phyloP scores from a whole-genome alignment of 2,329 filamentous ascomycete genomes.

The Botrytis paeoniae region DNA sequence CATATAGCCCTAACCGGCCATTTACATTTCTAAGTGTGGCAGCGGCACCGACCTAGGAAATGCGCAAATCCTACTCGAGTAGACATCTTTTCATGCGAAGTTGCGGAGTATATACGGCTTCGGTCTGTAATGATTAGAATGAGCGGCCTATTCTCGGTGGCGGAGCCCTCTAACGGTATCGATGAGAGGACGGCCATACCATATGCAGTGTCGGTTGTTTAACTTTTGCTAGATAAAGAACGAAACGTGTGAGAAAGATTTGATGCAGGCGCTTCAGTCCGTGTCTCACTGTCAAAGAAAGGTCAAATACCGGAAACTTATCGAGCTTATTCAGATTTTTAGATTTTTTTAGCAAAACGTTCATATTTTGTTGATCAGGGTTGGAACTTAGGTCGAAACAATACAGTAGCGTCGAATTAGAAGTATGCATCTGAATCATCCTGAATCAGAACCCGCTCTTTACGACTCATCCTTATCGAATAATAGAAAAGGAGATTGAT shows the following conservation, averaged over 20 bases:
- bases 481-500: background rate
- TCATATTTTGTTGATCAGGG: background rate
- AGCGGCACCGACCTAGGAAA: background rate
- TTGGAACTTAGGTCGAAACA: background rate
- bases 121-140: background rate
- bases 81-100: background rate
- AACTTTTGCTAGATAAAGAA: too few relatives aligned
- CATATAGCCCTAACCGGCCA: background rate
- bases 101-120: background rate
- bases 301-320: background rate
- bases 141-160: slow-evolving; percentile 12
- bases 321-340: background rate
- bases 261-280: background rate
- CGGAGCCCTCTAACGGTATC: background rate
- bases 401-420: background rate
- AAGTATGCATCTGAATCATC: background rate
- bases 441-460: slow-evolving; percentile 3
- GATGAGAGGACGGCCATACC: slow-evolving; percentile 6
- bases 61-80: background rate
- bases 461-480: background rate
- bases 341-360: background rate
- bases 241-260: slow-evolving; percentile 13
- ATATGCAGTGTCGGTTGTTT: background rate
- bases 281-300: background rate
- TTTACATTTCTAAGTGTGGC: background rate